Evolutionary conservation across 306 rosid species (phyloP).

Genomic region (Cucurbita argyrosperma): DNA sequence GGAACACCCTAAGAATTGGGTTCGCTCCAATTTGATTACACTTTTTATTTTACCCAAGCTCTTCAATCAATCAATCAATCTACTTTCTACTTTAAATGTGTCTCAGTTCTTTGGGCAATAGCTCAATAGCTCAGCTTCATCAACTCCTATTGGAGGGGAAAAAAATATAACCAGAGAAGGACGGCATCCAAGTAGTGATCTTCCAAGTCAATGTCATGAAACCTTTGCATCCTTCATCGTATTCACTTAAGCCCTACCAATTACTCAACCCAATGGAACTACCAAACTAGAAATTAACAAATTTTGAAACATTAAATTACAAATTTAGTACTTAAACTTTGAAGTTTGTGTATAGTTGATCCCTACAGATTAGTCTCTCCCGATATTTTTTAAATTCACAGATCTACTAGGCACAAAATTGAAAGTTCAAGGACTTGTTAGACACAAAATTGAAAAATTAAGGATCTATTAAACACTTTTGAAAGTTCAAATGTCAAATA

Average conservation of each 20-base stretch:
- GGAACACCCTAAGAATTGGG: too few species aligned
- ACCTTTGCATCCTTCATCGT: neutral
- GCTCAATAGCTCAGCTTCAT: neutral
- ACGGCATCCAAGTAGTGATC: neutral
- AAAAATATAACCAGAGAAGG: neutral
- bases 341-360: too few species aligned
- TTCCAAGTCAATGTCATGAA: neutral
- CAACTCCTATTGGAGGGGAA: neutral
- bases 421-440: too few species aligned
- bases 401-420: too few species aligned
- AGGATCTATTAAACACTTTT: too few species aligned
- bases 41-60: neutral
- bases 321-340: too few species aligned
- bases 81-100: neutral
- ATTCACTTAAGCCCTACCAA: neutral
- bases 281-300: neutral
- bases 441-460: too few species aligned
- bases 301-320: neutral
- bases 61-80: neutral
- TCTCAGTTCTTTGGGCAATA: neutral
- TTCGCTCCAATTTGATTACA: neutral
- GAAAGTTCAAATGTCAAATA: too few species aligned
- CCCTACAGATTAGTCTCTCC: too few species aligned
- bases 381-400: too few species aligned
- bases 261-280: neutral